These are phyloP conservation scores for Lentinus brumalis DNA, from an alignment of 768 basidiomycete genomes.

Conservation along the genomic window DNA sequence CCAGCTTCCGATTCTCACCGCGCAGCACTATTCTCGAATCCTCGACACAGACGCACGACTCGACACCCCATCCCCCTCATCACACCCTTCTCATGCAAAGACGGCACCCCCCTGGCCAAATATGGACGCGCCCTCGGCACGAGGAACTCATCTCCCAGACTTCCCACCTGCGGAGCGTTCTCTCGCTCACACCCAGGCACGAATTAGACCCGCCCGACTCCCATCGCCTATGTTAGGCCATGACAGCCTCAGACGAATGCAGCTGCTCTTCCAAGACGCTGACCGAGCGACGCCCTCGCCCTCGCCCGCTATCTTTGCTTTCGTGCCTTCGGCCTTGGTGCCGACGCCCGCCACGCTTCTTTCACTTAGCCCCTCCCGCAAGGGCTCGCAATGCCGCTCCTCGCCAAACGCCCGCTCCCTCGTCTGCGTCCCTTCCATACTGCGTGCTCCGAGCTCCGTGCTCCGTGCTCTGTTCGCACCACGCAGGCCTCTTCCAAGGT, in stretches of 20 bases:
- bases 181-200: slow-evolving; percentile 13
- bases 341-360: background rate
- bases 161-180: slow-evolving; percentile 7
- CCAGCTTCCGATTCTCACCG: background rate
- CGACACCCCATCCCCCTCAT: too few relatives aligned
- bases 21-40: slow-evolving; percentile 16
- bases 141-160: slow-evolving; percentile 2
- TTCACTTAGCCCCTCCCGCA: background rate
- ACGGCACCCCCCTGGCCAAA: slow-evolving; percentile 7
- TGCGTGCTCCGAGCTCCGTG: too few relatives aligned
- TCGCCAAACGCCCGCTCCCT: background rate
- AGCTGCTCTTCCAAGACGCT: too few relatives aligned
- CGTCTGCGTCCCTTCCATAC: too few relatives aligned
- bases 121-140: slow-evolving; percentile 13
- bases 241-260: background rate
- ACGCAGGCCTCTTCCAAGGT: background rate
- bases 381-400: background rate
- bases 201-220: slow-evolving; percentile 7
- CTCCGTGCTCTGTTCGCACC: too few relatives aligned
- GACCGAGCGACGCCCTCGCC: background rate
- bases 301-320: slow-evolving; percentile 1
- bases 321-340: slow-evolving; percentile 1
- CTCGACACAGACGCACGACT: slow-evolving; percentile 5
- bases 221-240: slow-evolving; percentile 10
- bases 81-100: background rate